Base-by-base conservation (phyloP, 805 yeast genomes). In the Grigorovia jiainica region DNA sequence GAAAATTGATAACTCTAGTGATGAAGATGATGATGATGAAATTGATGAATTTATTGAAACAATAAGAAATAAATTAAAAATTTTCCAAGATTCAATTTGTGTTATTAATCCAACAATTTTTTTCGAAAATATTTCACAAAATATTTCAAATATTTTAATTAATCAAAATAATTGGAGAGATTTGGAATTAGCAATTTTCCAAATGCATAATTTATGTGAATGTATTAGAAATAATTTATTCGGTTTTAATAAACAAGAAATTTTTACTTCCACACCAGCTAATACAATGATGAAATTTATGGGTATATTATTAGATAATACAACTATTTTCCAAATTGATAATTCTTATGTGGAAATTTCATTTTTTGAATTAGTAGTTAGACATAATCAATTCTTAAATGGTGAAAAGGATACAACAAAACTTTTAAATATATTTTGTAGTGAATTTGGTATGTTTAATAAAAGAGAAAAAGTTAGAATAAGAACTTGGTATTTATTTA, bases 401-500 rank as follows among this genome's bases (percentile, higher is more conserved):
- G 43, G 41, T 19, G 46, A 46, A 35, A 75, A 73, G 48, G 63
- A 68, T 38, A 75, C 71, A 23, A 66, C 83, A 33, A 67, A 84
- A 9, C 76, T 87, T 16, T 67, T 90, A 44, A 83, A 84, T 51
- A 73, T 84, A 18, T 90, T 92, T 57, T 76, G 87, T 36, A 78
- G 92, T 15, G 79, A 78, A 29, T 72, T 80, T 51, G 97, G 97
- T 13, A 74, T 90, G 47, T 87, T 86, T 60, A 86, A 82, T 63
- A 68, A 71, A 5, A 70, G 73, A 49, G 82, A 74, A 44, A 82
- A 78, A 47, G 96, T 89, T 4, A 78, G 87, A 53, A 70, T 77
- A 43, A 78, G 97, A 59, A 73, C 94, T 34, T 92, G 97, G 96
- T 90, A 86, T 59, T 67, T 89, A 48, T 86, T 90, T 52, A 80